Evolutionary conservation across 1,139 yeast genomes (phyloP), one percentile per base, ranked within the genome.

Genomic region (Nematodospora anomalae): DNA sequence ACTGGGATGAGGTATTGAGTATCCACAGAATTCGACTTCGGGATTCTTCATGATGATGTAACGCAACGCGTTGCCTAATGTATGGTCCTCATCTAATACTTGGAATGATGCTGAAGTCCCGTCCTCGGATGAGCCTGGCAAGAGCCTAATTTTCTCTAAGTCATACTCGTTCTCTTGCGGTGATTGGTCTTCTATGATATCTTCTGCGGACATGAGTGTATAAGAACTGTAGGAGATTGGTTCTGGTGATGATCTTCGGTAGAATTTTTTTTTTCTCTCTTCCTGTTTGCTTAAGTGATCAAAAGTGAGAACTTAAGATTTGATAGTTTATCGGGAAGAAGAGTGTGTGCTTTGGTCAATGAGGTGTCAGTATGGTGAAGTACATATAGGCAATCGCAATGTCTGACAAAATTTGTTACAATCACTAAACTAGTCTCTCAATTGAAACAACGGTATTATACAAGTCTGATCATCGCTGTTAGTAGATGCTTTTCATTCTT

Each of bases 1-100:
- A 24, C 96, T 87, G 20, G 98, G 98, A 64, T 92, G 98, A n/a
- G 98, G 98, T 46, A 92, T 94, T 33, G 97, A 87, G 66, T 92
- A 92, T 41, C 98, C 98, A 57, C 97, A 92, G 61, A 94, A 92
- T 57, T 92, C 98, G 23, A 92, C 97, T 50, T 89, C 95, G 26
- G 97, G 96, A 64, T 92, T 92, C 66, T 90, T 90, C 96, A 92
- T 89, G 52, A 92, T 88, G 55, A 92, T 80, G 61, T 89, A 90
- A 58, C 97, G 80, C 42, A 92, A 74, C 4, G 97, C 86, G 58
- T 92, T 92, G 16, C 97, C 98, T 40, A 92, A 65, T 1, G 98
- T 92, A 59, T 92, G 98, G 62, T 92, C 97, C 61, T 92, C 98
- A 49, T 89, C 94, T 23, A 77, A 60, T 44, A 92, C 82, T 64